phyloP scores from a whole-genome alignment of 257 asterid genomes.

The Jaltomata sinuosa region DNA sequence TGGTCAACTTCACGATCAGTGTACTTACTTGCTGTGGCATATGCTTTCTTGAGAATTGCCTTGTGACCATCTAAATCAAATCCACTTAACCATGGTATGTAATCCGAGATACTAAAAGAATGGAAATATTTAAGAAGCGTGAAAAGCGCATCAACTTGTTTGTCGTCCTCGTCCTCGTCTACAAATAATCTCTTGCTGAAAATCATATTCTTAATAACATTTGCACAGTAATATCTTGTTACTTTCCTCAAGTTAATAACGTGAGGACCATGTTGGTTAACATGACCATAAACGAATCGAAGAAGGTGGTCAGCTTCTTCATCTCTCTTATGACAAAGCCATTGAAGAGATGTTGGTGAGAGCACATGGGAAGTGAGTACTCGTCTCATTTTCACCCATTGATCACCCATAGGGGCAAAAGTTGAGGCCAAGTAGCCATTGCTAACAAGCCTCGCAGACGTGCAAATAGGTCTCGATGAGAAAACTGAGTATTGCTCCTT shows the following conservation, averaged over 20 bases:
- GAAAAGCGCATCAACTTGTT: not conserved
- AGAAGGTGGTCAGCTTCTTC: slow-evolving; percentile 3
- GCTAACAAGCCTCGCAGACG: not conserved
- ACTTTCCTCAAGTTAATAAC: not conserved
- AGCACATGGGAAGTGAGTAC: not conserved
- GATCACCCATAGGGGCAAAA: not conserved
- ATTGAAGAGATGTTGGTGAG: not conserved
- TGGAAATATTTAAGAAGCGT: not conserved
- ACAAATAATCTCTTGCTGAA: not conserved
- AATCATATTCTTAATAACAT: not conserved
- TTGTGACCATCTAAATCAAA: slow-evolving; percentile 3
- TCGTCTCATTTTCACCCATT: slow-evolving; percentile 4
- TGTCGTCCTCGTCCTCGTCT: not conserved
- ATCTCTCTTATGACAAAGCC: not conserved
- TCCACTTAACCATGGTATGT: not conserved
- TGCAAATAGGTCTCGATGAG: slow-evolving; percentile 6
- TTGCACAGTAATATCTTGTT: not conserved
- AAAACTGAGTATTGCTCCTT: slow-evolving; percentile 1
- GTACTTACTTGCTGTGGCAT: not conserved
- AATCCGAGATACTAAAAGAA: not conserved
- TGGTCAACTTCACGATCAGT: not conserved
- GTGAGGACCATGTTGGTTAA: not conserved
- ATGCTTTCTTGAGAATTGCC: not conserved
- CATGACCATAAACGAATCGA: not conserved
- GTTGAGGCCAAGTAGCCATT: not conserved